Conservation (phyloP, 257 asterid species). For the Petrea volubilis region DNA sequence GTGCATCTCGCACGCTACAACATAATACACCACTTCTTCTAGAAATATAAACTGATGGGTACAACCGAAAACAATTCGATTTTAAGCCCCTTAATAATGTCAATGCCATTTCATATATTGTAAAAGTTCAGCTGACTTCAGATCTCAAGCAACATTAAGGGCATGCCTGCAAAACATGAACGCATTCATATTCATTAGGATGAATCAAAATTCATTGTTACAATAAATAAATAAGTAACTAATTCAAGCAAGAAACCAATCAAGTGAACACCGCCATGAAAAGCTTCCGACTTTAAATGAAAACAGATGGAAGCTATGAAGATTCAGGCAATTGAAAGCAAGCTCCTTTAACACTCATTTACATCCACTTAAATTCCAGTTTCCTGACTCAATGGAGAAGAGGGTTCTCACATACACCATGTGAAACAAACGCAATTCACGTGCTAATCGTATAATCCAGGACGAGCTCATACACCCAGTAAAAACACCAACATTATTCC, state of each 20-base stretch:
- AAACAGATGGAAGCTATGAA: neutral
- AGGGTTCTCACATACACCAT: neutral
- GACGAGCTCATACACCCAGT: neutral
- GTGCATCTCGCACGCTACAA: constrained; percentile 45
- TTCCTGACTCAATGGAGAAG: neutral
- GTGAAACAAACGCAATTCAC: constrained; percentile 3
- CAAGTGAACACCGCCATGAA: neutral
- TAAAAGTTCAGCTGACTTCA: constrained; percentile 8
- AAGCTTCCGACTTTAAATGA: neutral
- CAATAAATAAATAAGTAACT: too few relatives aligned
- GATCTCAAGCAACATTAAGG: constrained; percentile 23
- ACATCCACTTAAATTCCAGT: neutral
- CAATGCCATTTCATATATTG: constrained; percentile 57
- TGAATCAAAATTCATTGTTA: too few relatives aligned
- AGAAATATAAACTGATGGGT: constrained; percentile 58
- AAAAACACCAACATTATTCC: neutral
- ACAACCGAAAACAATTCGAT: constrained; percentile 44
- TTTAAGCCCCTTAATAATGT: constrained; percentile 77
- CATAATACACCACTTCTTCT: constrained; percentile 45
- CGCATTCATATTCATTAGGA: neutral
- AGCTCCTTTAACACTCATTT: neutral
- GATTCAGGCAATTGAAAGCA: constrained; percentile 1
- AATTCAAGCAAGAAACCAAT: neutral
- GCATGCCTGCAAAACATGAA: constrained; percentile 17
- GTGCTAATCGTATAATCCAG: neutral